phyloP scores from a whole-genome alignment of 2,329 filamentous ascomycete genomes.

The Hypomyces perniciosus region DNA sequence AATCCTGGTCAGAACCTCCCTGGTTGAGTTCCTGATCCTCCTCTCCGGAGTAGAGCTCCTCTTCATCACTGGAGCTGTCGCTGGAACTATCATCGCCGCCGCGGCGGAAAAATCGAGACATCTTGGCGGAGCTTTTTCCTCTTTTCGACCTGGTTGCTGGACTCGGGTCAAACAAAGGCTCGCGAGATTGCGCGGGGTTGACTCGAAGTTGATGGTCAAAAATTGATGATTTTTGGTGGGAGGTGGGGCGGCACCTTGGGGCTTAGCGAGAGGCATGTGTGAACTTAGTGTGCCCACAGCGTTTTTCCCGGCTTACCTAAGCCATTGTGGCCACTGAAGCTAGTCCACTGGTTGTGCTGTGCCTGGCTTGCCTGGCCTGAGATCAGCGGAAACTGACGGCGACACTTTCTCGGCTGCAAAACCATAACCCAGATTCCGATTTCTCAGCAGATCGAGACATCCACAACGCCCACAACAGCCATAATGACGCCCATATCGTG shows the following conservation, averaged over 20 bases:
- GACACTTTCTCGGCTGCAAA: neutral
- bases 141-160: constrained; percentile 11
- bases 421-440: constrained; percentile 1
- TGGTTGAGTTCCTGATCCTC: constrained; percentile 36
- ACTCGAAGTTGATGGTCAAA: constrained; percentile 26
- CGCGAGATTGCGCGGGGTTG: constrained; percentile 31
- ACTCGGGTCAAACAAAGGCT: constrained; percentile 13
- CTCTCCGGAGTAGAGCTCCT: constrained; percentile 72
- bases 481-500: constrained; percentile 34
- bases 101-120: constrained; percentile 97
- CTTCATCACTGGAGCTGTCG: constrained; percentile 94
- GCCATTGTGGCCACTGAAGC: neutral
- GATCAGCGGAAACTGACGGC: constrained; percentile 8
- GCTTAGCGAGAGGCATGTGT: constrained; percentile 27
- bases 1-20: constrained; percentile 33
- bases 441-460: constrained; percentile 13
- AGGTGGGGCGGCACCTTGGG: constrained; percentile 34
- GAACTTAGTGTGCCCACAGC: constrained; percentile 7
- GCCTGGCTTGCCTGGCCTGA: constrained; percentile 1
- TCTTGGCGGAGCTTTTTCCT: constrained; percentile 41
- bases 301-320: constrained; percentile 12
- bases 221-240: constrained; percentile 40
- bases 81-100: constrained; percentile 87
- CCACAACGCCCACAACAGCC: neutral
- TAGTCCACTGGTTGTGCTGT: neutral